Base-by-base conservation (phyloP, 2,329 filamentous ascomycete species). In the Epichloe hybrida region DNA sequence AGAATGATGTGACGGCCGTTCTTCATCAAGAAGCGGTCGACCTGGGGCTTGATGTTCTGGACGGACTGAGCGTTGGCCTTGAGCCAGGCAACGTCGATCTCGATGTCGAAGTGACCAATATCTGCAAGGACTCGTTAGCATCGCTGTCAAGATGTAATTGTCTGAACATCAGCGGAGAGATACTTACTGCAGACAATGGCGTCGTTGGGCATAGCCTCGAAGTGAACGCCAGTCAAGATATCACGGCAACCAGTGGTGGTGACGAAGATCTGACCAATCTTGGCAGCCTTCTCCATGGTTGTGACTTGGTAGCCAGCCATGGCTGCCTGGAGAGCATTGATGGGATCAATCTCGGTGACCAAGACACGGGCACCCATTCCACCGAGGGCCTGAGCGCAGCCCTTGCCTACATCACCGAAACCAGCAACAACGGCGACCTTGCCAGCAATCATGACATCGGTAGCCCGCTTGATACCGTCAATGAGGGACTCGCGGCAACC, bases 61-160 rank as follows among this genome's bases (percentile, higher is more conserved):
- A 91, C 86, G 66, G 84, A 89, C 72, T 83, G 81, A 70, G 91
- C 86, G 76, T 95, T 97, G 74, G 83, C 83, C 87, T 97, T 97
- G 73, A 98, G 80, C 93, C 93, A 98, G 61, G 93, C 93, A 74
- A 98, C 93, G 72, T 98, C 93, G 65, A 98, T 98, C 79, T 98
- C 93, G 65, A 96, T 95, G 72, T 98, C 91, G 75, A 98, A 98
- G 80, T 98, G 91, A 70, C 91, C 91, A 75, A 98, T 98, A 82
- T 98, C 80, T 62, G 60, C 23, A n/a, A 58, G 17, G 9, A 15
- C 23, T 50, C 56, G 36, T 52, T 15, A 52, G 37, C 17, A 36
- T 42, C 9, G 12, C 21, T 42, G 11, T 31, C 23, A 35, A 35
- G 17, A 27, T 31, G 7, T 12, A 23, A 23, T 42, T 39, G 7